These are phyloP conservation scores for Polygonum maritimum DNA, from an alignment of 148 eudicot genomes.

Conservation along the genomic window DNA sequence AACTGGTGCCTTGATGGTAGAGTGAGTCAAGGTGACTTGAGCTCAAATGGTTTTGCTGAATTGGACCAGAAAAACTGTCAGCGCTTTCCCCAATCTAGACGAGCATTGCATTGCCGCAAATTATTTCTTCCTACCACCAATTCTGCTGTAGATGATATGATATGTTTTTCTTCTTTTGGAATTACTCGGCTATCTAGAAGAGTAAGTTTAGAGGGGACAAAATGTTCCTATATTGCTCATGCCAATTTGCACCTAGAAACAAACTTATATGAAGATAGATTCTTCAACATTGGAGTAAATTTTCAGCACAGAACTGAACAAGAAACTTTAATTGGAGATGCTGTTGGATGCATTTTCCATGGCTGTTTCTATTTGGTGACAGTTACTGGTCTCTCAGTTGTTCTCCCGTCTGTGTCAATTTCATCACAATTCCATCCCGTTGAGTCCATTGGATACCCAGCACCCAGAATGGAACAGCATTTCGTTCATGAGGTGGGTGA, in stretches of 20 bases:
- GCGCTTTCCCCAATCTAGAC: slow-evolving; percentile 22
- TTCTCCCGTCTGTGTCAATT: slow-evolving; percentile 72
- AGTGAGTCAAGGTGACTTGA: slow-evolving; percentile 26
- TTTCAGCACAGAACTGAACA: slow-evolving; percentile 26
- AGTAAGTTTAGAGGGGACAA: slow-evolving; percentile 20
- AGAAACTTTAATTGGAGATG: slow-evolving; percentile 44
- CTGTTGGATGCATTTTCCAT: slow-evolving; percentile 66
- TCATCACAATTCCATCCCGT: slow-evolving; percentile 50
- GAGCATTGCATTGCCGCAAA: slow-evolving; percentile 29
- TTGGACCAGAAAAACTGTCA: slow-evolving; percentile 20
- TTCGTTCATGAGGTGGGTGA: slow-evolving; percentile 20
- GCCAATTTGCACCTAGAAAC: slow-evolving; percentile 40
- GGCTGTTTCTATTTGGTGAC: slow-evolving; percentile 84
- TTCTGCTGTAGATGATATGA: slow-evolving; percentile 34
- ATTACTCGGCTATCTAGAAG: slow-evolving; percentile 48
- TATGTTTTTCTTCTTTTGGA: slow-evolving; percentile 76
- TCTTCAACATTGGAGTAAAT: slow-evolving; percentile 20
- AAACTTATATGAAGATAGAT: slow-evolving; percentile 33
- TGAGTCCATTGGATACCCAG: slow-evolving; percentile 41
- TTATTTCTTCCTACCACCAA: slow-evolving; percentile 49
- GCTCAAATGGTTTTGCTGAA: slow-evolving; percentile 34
- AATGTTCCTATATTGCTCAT: slow-evolving; percentile 41
- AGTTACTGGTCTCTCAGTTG: slow-evolving; percentile 56
- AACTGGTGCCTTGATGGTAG: slow-evolving; percentile 22
- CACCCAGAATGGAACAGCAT: slow-evolving; percentile 17